phyloP scores from a whole-genome alignment of 352 stramenopile species.

The Globisporangium cederbergense region DNA sequence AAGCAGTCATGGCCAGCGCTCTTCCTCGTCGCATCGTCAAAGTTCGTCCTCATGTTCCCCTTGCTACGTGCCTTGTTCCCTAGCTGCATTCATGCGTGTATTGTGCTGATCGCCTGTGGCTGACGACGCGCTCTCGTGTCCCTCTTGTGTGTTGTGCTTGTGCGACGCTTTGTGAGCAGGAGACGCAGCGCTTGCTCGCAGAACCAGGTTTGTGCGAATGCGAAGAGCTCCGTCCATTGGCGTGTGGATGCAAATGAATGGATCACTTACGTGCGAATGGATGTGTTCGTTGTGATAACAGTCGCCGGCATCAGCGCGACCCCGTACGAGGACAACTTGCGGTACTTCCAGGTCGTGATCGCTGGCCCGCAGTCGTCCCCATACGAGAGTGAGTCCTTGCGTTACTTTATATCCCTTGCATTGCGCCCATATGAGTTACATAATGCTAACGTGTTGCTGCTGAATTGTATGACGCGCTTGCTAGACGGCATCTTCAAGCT shows the following conservation, averaged over 20 bases:
- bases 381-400: slow-evolving; percentile 87
- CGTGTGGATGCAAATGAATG: neutral
- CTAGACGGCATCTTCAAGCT: slow-evolving; percentile 93
- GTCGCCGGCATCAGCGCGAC: slow-evolving; percentile 96
- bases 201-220: slow-evolving; percentile 72
- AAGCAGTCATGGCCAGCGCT: slow-evolving; percentile 43
- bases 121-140: neutral
- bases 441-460: neutral
- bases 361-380: slow-evolving; percentile 94
- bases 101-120: neutral
- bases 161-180: slow-evolving; percentile 33
- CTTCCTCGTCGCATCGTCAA: slow-evolving; percentile 77
- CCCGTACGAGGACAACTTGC: slow-evolving; percentile 97
- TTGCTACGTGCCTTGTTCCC: neutral
- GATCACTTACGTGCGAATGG: neutral
- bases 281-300: slow-evolving; percentile 17
- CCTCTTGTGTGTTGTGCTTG: neutral
- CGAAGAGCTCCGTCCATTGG: neutral
- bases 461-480: neutral
- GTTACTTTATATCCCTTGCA: neutral
- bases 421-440: neutral
- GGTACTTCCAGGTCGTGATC: slow-evolving; percentile 98
- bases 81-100: neutral
- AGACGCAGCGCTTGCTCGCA: slow-evolving; percentile 94
- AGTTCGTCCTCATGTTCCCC: slow-evolving; percentile 19